Percentiles rank a stretch among this genome's conserved stretches.
These are phyloP conservation scores for Fusarium decemcellulare DNA, from an alignment of 2,329 filamentous ascomycete genomes.

Conservation along the genomic window DNA sequence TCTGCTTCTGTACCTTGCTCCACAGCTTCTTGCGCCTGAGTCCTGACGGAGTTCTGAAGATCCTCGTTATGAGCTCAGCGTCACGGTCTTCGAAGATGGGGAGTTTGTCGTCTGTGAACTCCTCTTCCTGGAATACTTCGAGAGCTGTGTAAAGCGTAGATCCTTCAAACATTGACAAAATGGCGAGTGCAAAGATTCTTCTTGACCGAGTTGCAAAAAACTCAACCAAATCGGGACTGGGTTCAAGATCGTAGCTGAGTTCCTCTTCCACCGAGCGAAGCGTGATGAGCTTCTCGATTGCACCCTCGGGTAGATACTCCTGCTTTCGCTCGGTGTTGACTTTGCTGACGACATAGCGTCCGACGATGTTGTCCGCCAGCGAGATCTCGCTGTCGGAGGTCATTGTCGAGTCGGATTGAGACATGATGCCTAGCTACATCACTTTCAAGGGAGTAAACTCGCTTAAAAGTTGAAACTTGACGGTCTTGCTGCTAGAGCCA, in stretches of 20 bases:
- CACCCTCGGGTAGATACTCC: neutral
- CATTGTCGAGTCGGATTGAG: neutral
- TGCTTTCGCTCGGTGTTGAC: slow-evolving; percentile 4
- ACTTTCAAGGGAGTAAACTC: neutral
- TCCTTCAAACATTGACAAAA: neutral
- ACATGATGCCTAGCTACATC: neutral
- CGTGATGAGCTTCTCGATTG: neutral
- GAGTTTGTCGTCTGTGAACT: neutral
- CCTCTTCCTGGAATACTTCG: neutral
- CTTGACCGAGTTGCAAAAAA: slow-evolving; percentile 7
- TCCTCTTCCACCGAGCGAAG: neutral
- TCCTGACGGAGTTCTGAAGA: neutral
- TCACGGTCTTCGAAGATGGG: neutral
- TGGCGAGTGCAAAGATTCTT: slow-evolving; percentile 6
- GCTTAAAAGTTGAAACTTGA: neutral
- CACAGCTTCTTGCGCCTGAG: neutral
- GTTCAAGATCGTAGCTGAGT: neutral
- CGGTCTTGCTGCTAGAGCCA: neutral
- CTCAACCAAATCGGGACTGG: neutral
- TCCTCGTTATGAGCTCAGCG: neutral
- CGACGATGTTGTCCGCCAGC: slow-evolving; percentile 2
- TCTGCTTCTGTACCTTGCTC: neutral
- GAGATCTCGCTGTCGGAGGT: slow-evolving; percentile 3
- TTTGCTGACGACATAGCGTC: neutral
- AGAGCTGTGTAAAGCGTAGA: neutral